A percentile compares a stretch with the other conserved stretches of the same genome.
These are phyloP conservation scores for Zasmidium angulare DNA, from an alignment of 2,329 filamentous ascomycete genomes.

Conservation along the genomic window DNA sequence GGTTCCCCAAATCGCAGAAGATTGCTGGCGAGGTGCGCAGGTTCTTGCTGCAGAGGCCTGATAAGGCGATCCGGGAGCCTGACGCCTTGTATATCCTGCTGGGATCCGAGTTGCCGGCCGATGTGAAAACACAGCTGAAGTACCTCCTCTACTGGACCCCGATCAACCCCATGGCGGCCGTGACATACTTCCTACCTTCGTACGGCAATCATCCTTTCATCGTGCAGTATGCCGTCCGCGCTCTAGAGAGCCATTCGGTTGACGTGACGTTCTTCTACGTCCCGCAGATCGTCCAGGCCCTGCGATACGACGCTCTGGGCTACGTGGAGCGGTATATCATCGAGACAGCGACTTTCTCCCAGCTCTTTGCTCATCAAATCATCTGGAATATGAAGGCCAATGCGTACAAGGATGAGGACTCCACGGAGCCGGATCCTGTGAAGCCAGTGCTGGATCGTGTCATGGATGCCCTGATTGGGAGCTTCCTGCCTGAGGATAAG, in stretches of 20 bases:
- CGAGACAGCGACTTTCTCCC: constrained; percentile 96
- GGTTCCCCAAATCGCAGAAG: constrained; percentile 70
- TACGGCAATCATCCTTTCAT: constrained; percentile 91
- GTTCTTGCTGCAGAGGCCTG: constrained; percentile 77
- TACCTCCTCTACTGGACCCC: constrained; percentile 92
- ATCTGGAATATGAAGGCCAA: constrained; percentile 99
- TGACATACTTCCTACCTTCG: constrained; percentile 87
- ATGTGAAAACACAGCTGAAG: constrained; percentile 84
- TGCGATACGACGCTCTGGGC: constrained; percentile 88
- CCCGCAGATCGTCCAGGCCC: constrained; percentile 92
- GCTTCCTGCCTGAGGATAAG: constrained; percentile 76
- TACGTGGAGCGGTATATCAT: constrained; percentile 97
- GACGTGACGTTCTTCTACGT: constrained; percentile 99
- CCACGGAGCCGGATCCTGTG: constrained; percentile 82
- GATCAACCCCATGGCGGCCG: constrained; percentile 87
- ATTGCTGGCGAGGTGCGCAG: constrained; percentile 75
- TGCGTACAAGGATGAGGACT: constrained; percentile 95
- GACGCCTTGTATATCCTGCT: constrained; percentile 82
- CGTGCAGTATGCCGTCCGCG: constrained; percentile 94
- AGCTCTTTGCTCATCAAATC: constrained; percentile 97
- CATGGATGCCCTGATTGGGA: constrained; percentile 76
- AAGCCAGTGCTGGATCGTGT: constrained; percentile 93
- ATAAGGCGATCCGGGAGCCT: constrained; percentile 76
- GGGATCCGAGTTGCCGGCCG: constrained; percentile 70
- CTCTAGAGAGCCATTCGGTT: constrained; percentile 89